Evolutionary conservation across 1,284 basidiomycete genomes (phyloP), one percentile per base, ranked within the genome.

Genomic region (Laetiporus sulphureus): DNA sequence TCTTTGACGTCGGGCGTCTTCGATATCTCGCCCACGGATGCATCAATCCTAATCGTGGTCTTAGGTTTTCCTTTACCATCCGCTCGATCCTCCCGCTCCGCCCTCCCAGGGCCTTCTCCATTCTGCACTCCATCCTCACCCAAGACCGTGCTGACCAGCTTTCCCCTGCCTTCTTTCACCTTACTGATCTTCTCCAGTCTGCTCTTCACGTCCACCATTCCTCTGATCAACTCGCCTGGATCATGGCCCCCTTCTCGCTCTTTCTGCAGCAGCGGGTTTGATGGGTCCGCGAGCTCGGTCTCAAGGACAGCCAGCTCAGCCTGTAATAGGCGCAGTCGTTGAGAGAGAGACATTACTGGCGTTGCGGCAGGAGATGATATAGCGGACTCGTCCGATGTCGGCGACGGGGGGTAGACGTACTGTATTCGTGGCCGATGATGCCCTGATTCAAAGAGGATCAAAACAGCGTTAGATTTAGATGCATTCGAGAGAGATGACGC

Each of bases 201-300:
- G 18, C 71, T 67, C 47, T 83, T 69, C 11, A 88, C 79, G 51
- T 86, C 85, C 4, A 86, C 80, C 37, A 89, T 61, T 0, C 82
- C 84, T 34, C 77, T 72, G 49, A 89, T 79, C 44, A 90, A 70
- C 55, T 84, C 82, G 5, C 82, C 85, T 0, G 84, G 75, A 56
- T 88, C 83, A 40, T 69, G 68, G n/a, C 71, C 71, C 31, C 74
- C 73, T 40, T 78, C 75, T 10, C 49, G 65, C 56, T 60, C 77
- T 63, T 63, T 73, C 27, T 58, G 57, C 57, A 85, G 54, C n/a
- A 75, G 60, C 5, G 79, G 79, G 58, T 58, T 85, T 3, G 82
- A 73, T 3, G 82, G 83, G 53, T 87, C 82, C 1, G 75, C 70
- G 13, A 87, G 65, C 55, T 89, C 86, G 0, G 63, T 60, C 55